phyloP scores from a whole-genome alignment of 129 eudicot genomes.

The Solidago caesia region DNA sequence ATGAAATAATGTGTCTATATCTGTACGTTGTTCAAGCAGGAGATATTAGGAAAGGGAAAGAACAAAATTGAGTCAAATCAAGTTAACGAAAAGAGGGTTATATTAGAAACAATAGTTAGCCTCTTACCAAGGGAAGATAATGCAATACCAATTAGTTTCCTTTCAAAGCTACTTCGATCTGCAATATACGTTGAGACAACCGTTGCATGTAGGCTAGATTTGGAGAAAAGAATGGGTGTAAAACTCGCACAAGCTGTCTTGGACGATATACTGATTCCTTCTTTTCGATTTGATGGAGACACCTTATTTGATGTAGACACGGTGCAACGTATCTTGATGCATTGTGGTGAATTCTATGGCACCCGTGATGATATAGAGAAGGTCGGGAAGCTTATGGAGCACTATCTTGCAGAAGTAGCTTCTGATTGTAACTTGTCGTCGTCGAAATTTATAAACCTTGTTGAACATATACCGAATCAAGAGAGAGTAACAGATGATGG shows the following conservation, averaged over 20 bases:
- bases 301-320: slow-evolving; percentile 87
- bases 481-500: slow-evolving; percentile 76
- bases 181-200: slow-evolving; percentile 78
- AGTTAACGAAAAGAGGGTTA: slow-evolving; percentile 78
- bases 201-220: slow-evolving; percentile 77
- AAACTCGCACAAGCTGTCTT: slow-evolving; percentile 76
- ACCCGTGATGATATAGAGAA: slow-evolving; percentile 48
- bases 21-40: slow-evolving; percentile 40
- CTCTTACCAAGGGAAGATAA: slow-evolving; percentile 80
- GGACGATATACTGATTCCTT: slow-evolving; percentile 81
- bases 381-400: slow-evolving; percentile 81
- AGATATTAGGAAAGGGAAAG: slow-evolving; percentile 65
- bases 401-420: slow-evolving; percentile 76
- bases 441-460: slow-evolving; percentile 54
- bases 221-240: slow-evolving; percentile 78
- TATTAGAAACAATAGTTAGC: slow-evolving; percentile 83
- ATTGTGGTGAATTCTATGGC: slow-evolving; percentile 45
- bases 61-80: slow-evolving; percentile 57
- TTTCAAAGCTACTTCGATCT: slow-evolving; percentile 81
- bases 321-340: slow-evolving; percentile 64
- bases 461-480: slow-evolving; percentile 68
- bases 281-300: slow-evolving; percentile 63
- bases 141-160: slow-evolving; percentile 69
- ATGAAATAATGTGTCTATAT: not conserved
- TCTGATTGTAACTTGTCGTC: slow-evolving; percentile 70